A percentile compares a stretch with the other conserved stretches of the same genome.
These are phyloP conservation scores for Dicorynia guianensis DNA, from an alignment of 306 rosid genomes.

Conservation along the genomic window DNA sequence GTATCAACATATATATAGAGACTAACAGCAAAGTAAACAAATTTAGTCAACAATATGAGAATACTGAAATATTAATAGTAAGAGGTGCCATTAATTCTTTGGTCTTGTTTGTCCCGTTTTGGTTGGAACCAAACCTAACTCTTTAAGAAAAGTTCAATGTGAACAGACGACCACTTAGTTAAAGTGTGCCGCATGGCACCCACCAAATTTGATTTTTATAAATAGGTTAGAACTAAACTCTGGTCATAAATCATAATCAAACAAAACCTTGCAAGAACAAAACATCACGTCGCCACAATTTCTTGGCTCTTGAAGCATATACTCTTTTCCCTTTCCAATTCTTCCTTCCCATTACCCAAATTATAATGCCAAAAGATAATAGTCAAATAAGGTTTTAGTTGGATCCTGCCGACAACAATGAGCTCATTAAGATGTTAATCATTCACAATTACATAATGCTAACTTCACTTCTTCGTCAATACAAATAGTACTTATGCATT, in stretches of 20 bases:
- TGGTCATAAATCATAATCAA: background rate
- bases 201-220: constrained; percentile 16
- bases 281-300: background rate
- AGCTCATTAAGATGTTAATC: too few relatives aligned
- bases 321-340: too few relatives aligned
- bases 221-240: background rate
- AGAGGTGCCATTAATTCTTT: background rate
- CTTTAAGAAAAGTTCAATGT: background rate
- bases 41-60: background rate
- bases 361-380: too few relatives aligned
- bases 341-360: too few relatives aligned
- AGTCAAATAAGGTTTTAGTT: background rate
- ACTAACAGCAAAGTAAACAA: background rate
- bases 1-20: too few relatives aligned
- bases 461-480: too few relatives aligned
- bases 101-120: background rate
- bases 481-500: too few relatives aligned
- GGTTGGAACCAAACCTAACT: constrained; percentile 11
- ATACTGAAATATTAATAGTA: too few relatives aligned
- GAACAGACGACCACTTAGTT: too few relatives aligned
- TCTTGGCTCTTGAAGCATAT: background rate
- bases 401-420: background rate
- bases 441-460: too few relatives aligned
- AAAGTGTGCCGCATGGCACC: background rate
- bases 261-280: background rate